Conservation (phyloP, 225 moss, liverwort and hornwort species). For the Lunularia cruciata region DNA sequence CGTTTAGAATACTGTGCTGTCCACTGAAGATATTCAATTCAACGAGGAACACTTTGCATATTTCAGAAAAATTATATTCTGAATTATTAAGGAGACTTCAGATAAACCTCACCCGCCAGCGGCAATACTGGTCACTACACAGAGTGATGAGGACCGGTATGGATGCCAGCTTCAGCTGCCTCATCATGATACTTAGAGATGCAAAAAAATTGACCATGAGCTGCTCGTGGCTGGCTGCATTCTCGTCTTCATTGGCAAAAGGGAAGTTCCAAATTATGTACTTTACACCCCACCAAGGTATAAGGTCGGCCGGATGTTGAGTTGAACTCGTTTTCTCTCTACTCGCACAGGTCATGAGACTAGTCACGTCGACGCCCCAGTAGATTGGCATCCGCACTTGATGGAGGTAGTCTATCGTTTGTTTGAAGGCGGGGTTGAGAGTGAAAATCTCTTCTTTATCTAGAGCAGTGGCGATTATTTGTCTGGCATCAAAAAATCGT, state of each 20-base stretch:
- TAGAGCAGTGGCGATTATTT: conserved; percentile 56
- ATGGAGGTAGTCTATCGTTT: conserved; percentile 31
- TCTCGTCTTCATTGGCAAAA: conserved; percentile 50
- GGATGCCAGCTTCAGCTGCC: conserved; percentile 12
- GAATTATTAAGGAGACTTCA: too few species aligned
- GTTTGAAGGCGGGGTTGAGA: conserved; percentile 19
- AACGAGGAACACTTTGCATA: too few species aligned
- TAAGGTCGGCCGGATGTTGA: not conserved
- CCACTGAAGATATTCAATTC: too few species aligned
- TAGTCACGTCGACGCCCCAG: conserved; percentile 58
- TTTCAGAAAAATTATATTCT: too few species aligned
- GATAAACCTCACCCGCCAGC: conserved; percentile 82
- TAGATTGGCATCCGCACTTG: conserved; percentile 33
- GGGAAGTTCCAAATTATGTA: conserved; percentile 71
- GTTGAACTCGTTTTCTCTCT: conserved; percentile 25
- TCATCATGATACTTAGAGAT: conserved; percentile 44
- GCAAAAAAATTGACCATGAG: conserved; percentile 54
- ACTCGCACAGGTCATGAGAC: conserved; percentile 25
- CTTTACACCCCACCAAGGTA: conserved; percentile 52
- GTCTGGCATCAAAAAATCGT: conserved; percentile 32
- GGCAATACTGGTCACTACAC: conserved; percentile 64
- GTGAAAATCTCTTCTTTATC: conserved; percentile 38
- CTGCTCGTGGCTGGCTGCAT: conserved; percentile 30
- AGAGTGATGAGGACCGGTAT: conserved; percentile 54
- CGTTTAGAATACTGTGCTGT: not conserved